Percentiles rank a stretch among this genome's conserved stretches.
These are phyloP conservation scores for Chalaropsis ovoidea DNA, from an alignment of 2,329 filamentous ascomycete species.

Conservation along the genomic window DNA sequence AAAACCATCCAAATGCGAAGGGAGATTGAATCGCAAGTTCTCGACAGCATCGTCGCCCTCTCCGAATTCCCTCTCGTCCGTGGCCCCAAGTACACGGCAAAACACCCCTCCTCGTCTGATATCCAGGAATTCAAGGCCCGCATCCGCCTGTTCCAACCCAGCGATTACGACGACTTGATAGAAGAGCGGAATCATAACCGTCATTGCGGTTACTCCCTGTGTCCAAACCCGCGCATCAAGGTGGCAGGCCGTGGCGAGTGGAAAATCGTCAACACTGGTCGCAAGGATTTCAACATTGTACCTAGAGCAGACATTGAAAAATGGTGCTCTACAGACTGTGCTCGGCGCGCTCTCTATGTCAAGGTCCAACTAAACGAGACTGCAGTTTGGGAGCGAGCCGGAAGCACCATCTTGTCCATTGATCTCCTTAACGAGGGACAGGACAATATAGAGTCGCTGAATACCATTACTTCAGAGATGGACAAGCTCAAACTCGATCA, in stretches of 20 bases:
- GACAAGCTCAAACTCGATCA: constrained; percentile 39
- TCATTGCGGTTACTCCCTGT: constrained; percentile 76
- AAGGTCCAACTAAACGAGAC: constrained; percentile 80
- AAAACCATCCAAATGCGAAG: constrained; percentile 73
- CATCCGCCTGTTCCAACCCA: constrained; percentile 67
- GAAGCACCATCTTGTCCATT: constrained; percentile 46
- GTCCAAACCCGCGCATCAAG: constrained; percentile 51
- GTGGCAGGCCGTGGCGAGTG: constrained; percentile 52
- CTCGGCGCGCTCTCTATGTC: constrained; percentile 68
- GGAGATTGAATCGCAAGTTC: constrained; percentile 62
- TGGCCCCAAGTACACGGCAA: constrained; percentile 34
- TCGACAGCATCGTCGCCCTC: constrained; percentile 60
- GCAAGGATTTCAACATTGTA: constrained; percentile 55
- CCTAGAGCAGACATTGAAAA: constrained; percentile 62
- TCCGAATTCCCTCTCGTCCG: constrained; percentile 46
- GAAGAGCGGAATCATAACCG: constrained; percentile 77
- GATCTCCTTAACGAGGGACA: constrained; percentile 58
- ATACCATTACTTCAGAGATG: constrained; percentile 34
- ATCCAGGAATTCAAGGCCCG: constrained; percentile 53
- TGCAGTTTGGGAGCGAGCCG: constrained; percentile 71
- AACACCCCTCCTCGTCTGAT: constrained; percentile 48
- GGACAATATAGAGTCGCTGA: constrained; percentile 38
- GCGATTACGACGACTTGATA: constrained; percentile 81
- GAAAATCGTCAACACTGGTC: constrained; percentile 49
- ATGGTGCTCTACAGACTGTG: constrained; percentile 79